Evolutionary conservation across 306 rosid genomes (phyloP), one percentile per base, ranked within the genome.

Genomic region (Cucumis hystrix): DNA sequence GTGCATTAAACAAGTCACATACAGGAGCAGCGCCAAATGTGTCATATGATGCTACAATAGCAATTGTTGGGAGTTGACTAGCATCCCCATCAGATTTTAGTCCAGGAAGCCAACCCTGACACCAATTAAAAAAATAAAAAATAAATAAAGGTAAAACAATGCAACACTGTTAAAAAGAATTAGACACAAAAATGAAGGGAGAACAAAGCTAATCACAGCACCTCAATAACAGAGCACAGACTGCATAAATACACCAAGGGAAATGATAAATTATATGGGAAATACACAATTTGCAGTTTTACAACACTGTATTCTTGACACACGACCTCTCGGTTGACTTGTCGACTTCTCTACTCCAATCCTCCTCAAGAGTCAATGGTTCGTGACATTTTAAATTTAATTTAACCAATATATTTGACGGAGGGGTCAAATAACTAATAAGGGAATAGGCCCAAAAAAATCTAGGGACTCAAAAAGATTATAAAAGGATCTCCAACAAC

Each of bases 1-100:
- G 76, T 58, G 47, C 72, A 78, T 60, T 52, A 80, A 73, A 47
- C 52, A 74, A 57, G 59, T 73, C 78, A 88, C 96, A 79, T 88
- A 96, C 99, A 76, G 99, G 98, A 83, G 98, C 96, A 72, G 99
- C 97, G 63, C 99, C 99, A 61, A 96, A 92, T 33, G 98, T 92
- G 83, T 96, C 99, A 71, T 91, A 96, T n/a, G 98, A 96, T 80
- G 99, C 99, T 68, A 96, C 98, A 81, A 96, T 88, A 12, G 97
- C 98, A 86, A 96, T 91, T 76, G 99, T 96, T 55, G 99, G 99
- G 77, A 91, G 91, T 64, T 96, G 98, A 83, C 86, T 92, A 70
- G 92, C 84, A 85, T 91, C 98, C 74, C 90, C 97, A 76, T 89
- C 98, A 40, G 87, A 78, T 88, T 91, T 96, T 83, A 88, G 79